Conservation (phyloP, 805 yeast genomes). For the Lipomyces japonicus region DNA sequence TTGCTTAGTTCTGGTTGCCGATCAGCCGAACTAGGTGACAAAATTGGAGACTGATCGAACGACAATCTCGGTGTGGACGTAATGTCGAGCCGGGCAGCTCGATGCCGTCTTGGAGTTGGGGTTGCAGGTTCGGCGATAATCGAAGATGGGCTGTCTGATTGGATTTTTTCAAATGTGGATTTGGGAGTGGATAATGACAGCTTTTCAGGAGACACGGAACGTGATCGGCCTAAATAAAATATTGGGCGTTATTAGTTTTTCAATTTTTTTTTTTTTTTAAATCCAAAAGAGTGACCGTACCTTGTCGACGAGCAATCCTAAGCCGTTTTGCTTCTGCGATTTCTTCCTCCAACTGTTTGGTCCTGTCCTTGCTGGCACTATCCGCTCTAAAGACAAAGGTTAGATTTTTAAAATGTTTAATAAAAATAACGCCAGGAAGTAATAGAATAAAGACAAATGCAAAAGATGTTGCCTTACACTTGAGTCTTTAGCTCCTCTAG, state of each 20-base stretch:
- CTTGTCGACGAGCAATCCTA: conserved; percentile 19
- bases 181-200: background rate
- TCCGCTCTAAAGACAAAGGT: background rate
- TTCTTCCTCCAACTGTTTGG: conserved; percentile 15
- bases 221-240: conserved; percentile 8
- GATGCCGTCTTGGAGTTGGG: background rate
- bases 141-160: background rate
- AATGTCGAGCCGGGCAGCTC: background rate
- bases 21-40: background rate
- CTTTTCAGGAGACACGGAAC: conserved; percentile 2
- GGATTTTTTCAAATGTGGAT: no score
- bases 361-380: conserved; percentile 5
- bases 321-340: conserved; percentile 20
- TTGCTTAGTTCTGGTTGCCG: no score
- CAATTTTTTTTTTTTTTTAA: no score
- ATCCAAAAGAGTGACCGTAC: conserved; percentile 1
- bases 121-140: background rate
- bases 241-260: background rate
- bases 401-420: background rate
- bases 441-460: background rate
- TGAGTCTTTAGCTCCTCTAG: conserved; percentile 9
- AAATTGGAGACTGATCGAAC: background rate
- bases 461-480: no score
- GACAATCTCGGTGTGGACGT: conserved; percentile 2
- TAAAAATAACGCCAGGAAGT: background rate